Percentiles rank a stretch among this genome's conserved stretches.
Evolutionary conservation across 1,284 basidiomycete genomes (phyloP).

Genomic region (Pyrrhoderma lamaoense): DNA sequence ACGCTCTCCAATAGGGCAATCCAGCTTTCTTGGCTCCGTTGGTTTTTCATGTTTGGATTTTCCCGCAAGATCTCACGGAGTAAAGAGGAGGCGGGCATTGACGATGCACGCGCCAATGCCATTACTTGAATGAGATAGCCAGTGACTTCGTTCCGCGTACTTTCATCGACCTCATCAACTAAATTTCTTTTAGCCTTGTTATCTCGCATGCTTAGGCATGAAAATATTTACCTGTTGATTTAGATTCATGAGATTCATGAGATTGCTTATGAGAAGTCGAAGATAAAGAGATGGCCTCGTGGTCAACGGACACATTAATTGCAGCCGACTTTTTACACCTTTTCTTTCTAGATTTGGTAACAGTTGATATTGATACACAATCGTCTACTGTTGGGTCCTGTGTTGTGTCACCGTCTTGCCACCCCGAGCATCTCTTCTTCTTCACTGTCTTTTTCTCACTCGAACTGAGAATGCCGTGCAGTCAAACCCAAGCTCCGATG

Average conservation of each 20-base stretch:
- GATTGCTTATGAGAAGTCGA: too few species aligned
- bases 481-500: too few species aligned
- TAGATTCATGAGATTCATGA: too few species aligned
- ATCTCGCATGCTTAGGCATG: too few species aligned
- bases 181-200: too few species aligned
- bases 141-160: slow-evolving; percentile 33
- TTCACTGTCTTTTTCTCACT: too few species aligned
- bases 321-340: slow-evolving; percentile 1
- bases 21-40: slow-evolving; percentile 42
- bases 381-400: too few species aligned
- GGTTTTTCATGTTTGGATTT: slow-evolving; percentile 43
- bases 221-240: too few species aligned
- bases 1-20: slow-evolving; percentile 40
- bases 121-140: slow-evolving; percentile 69
- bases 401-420: too few species aligned
- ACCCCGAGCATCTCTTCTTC: too few species aligned
- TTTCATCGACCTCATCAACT: not conserved
- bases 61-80: slow-evolving; percentile 42
- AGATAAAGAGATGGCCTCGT: not conserved
- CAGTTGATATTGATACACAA: not conserved
- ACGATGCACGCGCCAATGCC: slow-evolving; percentile 63
- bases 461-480: too few species aligned
- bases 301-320: not conserved
- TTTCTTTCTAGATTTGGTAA: slow-evolving; percentile 12
- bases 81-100: slow-evolving; percentile 49